A percentile compares a stretch with the other conserved stretches of the same genome.
Evolutionary conservation across 768 basidiomycete species (phyloP).

Genomic region (Lactifluus hygrophoroides): DNA sequence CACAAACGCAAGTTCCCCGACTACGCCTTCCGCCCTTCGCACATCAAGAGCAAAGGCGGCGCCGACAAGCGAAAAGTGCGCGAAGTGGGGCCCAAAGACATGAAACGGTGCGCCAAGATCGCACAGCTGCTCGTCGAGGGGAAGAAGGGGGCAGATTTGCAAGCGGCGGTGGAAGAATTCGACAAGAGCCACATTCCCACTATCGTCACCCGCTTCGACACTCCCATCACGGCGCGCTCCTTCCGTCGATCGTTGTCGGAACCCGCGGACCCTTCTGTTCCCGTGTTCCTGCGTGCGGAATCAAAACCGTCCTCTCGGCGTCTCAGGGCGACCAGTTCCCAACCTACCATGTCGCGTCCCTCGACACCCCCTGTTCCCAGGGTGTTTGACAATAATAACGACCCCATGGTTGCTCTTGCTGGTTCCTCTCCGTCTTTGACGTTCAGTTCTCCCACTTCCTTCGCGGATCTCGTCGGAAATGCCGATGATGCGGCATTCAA

Average conservation of each 20-base stretch:
- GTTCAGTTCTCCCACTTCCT: constrained; percentile 4
- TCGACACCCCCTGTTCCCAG: too few species aligned
- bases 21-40: constrained; percentile 65
- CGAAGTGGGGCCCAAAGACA: constrained; percentile 55
- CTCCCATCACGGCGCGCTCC: constrained; percentile 60
- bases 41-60: constrained; percentile 35
- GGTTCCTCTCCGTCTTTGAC: neutral
- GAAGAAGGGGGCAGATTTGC: constrained; percentile 32
- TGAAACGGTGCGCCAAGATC: constrained; percentile 57
- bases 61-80: constrained; percentile 48
- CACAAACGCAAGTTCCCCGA: constrained; percentile 69
- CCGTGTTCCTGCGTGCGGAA: constrained; percentile 13
- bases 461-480: constrained; percentile 3
- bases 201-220: constrained; percentile 64
- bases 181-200: constrained; percentile 44
- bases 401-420: too few species aligned
- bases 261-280: constrained; percentile 29
- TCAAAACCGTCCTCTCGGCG: constrained; percentile 12
- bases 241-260: constrained; percentile 60
- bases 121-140: constrained; percentile 46
- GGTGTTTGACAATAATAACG: too few species aligned
- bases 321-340: constrained; percentile 19
- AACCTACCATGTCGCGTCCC: constrained; percentile 14
- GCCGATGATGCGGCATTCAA: constrained; percentile 7
- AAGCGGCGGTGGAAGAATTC: constrained; percentile 31